These are phyloP conservation scores for Lachnellula hyalina DNA, from an alignment of 2,329 filamentous ascomycete genomes.

Conservation along the genomic window DNA sequence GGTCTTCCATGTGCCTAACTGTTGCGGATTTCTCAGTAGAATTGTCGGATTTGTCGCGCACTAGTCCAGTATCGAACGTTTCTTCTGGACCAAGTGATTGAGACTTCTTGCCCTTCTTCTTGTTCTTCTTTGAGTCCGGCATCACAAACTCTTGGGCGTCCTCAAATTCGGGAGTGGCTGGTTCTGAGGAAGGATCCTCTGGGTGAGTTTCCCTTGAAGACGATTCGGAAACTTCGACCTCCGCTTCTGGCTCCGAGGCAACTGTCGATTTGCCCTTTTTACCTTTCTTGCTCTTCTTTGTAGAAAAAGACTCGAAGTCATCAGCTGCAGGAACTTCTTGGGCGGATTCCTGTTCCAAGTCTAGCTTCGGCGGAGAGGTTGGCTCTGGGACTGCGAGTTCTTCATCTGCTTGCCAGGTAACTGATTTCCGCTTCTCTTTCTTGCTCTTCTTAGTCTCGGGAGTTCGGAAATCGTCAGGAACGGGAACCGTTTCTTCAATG, in stretches of 20 bases:
- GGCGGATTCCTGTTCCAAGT: background rate
- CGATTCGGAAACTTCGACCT: background rate
- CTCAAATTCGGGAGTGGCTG: constrained; percentile 6
- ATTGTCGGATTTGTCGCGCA: background rate
- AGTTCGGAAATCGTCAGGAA: constrained; percentile 5
- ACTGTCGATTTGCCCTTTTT: constrained; percentile 30
- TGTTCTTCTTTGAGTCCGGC: constrained; percentile 12
- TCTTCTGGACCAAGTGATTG: constrained; percentile 6
- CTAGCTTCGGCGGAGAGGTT: background rate
- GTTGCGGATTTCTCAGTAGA: background rate
- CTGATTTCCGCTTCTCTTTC: constrained; percentile 28
- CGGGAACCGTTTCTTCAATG: background rate
- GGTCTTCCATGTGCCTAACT: background rate
- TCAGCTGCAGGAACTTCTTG: background rate
- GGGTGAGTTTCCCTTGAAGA: background rate
- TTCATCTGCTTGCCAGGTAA: background rate
- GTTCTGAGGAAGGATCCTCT: background rate
- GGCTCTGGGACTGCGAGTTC: constrained; percentile 1
- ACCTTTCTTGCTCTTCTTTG: constrained; percentile 31
- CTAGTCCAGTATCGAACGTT: background rate
- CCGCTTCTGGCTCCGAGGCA: constrained; percentile 10
- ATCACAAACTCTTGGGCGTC: constrained; percentile 8
- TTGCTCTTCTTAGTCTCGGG: constrained; percentile 30
- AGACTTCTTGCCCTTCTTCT: constrained; percentile 18
- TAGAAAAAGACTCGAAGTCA: background rate